Evolutionary conservation across 805 yeast species (phyloP), one percentile per base, ranked within the genome.

Genomic region (Cyberlindnera euphorbiae): DNA sequence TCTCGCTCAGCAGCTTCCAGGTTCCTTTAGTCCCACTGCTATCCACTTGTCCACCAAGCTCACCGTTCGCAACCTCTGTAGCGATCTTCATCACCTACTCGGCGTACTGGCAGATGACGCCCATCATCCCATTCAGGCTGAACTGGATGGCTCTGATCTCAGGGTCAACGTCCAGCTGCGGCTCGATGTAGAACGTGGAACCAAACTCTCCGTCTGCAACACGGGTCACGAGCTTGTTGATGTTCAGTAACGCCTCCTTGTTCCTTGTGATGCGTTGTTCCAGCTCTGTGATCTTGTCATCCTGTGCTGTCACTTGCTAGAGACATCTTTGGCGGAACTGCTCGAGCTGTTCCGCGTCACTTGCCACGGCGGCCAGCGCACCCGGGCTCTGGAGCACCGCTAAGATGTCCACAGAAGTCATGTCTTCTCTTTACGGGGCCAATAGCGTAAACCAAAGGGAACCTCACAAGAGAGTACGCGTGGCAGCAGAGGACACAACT

Each of bases 171-270:
- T 82, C 89, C 28, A 73, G 77, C 17, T 75, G 69, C 1, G 42
- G 38, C 8, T 31, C 36, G 12, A 84, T 86, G 52, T 79, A 78
- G 22, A 83, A 88, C 52, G 80, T 80, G 46, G 81, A 82, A 17
- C 85, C 72, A 52, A 85, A 67, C 54, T 85, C 94, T 30, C 95
- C 95, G 73, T 79, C 80, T n/a, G 94, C 90, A 14, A 86, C 94
- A 8, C 86, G 80, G 25, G 36, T 37, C 19, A 43, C 30, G 15
- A 32, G 31, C 8, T 21, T 17, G 5, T 31, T 34, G 21, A 43
- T 34, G 17, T 34, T 35, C 4, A 22, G 21, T 17, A 43, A 29
- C 2, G 47, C 35, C 3, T 25, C 18, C 26, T 33, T 39, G 42
- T 43, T 39, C 12, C 38, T 27, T 10, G 36, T 8, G 26, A 31